phyloP scores from a whole-genome alignment of 2,329 filamentous ascomycete genomes.

The Alternaria brassicicola region DNA sequence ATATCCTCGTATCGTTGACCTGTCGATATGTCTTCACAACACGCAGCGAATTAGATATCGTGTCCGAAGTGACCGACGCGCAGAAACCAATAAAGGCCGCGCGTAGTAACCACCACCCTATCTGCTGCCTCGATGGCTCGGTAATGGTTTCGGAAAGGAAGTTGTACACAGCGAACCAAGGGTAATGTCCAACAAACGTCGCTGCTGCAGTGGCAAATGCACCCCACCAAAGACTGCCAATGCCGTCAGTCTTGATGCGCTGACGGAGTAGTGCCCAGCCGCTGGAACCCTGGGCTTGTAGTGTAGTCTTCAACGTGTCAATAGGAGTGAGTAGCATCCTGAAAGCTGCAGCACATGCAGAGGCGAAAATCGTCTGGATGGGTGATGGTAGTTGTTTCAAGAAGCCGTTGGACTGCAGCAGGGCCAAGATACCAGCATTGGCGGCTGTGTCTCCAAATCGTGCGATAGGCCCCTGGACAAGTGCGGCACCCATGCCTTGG shows the following conservation, averaged over 20 bases:
- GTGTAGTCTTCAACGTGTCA: conserved; percentile 37
- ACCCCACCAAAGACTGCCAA: conserved; percentile 41
- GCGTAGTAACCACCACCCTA: conserved; percentile 33
- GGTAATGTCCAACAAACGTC: conserved; percentile 40
- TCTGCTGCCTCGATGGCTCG: conserved; percentile 29
- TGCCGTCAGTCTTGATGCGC: conserved; percentile 33
- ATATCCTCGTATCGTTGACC: conserved; percentile 36
- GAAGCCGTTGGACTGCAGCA: conserved; percentile 35
- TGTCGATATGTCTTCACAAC: conserved; percentile 42
- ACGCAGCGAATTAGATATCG: conserved; percentile 36
- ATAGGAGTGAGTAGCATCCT: conserved; percentile 39
- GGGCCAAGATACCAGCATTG: conserved; percentile 37
- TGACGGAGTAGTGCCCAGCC: conserved; percentile 29
- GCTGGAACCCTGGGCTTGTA: conserved; percentile 34
- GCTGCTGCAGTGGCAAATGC: conserved; percentile 40
- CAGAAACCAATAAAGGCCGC: conserved; percentile 40
- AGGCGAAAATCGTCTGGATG: conserved; percentile 37
- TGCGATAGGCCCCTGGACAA: conserved; percentile 37
- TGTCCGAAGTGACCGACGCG: conserved; percentile 36
- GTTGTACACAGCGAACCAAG: conserved; percentile 40
- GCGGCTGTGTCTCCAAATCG: conserved; percentile 41
- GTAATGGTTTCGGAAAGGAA: conserved; percentile 30
- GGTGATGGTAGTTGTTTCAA: conserved; percentile 32
- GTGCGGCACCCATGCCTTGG: conserved; percentile 32
- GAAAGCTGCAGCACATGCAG: conserved; percentile 33